phyloP scores from a whole-genome alignment of 805 yeast genomes.

The Candida coleopterorum region DNA sequence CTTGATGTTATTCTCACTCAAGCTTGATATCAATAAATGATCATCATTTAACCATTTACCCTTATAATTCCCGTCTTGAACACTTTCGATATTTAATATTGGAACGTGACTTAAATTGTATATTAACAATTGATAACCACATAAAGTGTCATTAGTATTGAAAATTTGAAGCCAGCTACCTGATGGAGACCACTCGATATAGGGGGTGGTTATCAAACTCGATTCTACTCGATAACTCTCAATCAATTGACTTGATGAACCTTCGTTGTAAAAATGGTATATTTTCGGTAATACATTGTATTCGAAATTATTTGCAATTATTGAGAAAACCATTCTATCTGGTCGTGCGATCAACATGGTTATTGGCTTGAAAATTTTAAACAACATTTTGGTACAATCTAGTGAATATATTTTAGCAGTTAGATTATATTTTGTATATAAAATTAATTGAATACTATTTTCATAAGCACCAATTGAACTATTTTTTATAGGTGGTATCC shows the following conservation, averaged over 20 bases:
- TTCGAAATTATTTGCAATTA: conserved; percentile 21
- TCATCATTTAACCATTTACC: conserved; percentile 2
- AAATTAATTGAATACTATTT: conserved; percentile 29
- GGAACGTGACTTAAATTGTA: conserved; percentile 3
- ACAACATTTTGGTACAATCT: conserved; percentile 28
- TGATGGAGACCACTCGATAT: conserved; percentile 26
- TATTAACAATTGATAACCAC: conserved; percentile 22
- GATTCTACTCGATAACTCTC: conserved; percentile 18
- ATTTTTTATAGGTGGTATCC: conserved; percentile 26
- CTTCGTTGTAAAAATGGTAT: conserved; percentile 29
- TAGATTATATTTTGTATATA: conserved; percentile 24
- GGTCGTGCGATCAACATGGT: conserved; percentile 14
- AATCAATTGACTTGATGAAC: conserved; percentile 24
- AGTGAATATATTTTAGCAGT: conserved; percentile 32
- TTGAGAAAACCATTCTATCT: conserved; percentile 25
- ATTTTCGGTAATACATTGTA: conserved; percentile 16
- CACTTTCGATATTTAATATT: not conserved
- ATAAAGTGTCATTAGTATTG: conserved; percentile 17
- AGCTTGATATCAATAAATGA: not conserved
- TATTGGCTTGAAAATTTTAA: conserved; percentile 31
- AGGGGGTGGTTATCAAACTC: conserved; percentile 13
- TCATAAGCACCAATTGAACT: conserved; percentile 24
- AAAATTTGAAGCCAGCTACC: conserved; percentile 33
- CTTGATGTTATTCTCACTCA: not conserved
- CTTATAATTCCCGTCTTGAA: not conserved